Percentiles rank a stretch among this genome's conserved stretches.
phyloP scores from a whole-genome alignment of 768 basidiomycete genomes.

The Favolaschia claudopus region DNA sequence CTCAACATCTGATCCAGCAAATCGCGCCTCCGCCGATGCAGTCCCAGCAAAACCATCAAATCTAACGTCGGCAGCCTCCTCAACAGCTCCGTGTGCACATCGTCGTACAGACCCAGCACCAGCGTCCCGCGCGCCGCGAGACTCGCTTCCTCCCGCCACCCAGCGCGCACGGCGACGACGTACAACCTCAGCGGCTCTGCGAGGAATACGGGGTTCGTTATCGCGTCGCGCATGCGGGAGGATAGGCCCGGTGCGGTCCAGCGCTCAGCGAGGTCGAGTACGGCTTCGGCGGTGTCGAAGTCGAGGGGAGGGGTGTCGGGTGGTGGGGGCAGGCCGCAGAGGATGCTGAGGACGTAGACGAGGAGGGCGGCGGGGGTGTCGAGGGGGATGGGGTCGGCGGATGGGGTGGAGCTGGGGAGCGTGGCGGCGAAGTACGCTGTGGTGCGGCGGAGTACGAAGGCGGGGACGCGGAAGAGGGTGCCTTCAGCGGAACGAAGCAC shows the following conservation, averaged over 20 bases:
- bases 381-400: background rate
- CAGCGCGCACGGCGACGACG: constrained; percentile 14
- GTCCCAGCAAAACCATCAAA: constrained; percentile 12
- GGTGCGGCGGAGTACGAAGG: constrained; percentile 29
- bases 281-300: constrained; percentile 11
- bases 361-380: constrained; percentile 9
- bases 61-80: background rate
- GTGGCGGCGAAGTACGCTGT: constrained; percentile 21
- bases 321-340: constrained; percentile 17
- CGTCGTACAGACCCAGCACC: constrained; percentile 12
- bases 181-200: constrained; percentile 21
- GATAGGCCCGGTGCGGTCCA: constrained; percentile 17
- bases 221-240: constrained; percentile 12
- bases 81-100: constrained; percentile 1
- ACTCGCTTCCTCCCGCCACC: constrained; percentile 18
- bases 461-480: constrained; percentile 46
- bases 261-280: constrained; percentile 15
- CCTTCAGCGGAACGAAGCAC: constrained; percentile 45
- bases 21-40: constrained; percentile 23
- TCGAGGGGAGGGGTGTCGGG: background rate
- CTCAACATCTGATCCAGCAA: constrained; percentile 17
- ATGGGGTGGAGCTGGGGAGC: constrained; percentile 2
- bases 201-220: constrained; percentile 4
- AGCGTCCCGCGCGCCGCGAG: constrained; percentile 17
- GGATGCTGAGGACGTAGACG: constrained; percentile 1